Evolutionary conservation across 2,329 filamentous ascomycete genomes (phyloP).

Genomic region (Pseudopyricularia javanii): DNA sequence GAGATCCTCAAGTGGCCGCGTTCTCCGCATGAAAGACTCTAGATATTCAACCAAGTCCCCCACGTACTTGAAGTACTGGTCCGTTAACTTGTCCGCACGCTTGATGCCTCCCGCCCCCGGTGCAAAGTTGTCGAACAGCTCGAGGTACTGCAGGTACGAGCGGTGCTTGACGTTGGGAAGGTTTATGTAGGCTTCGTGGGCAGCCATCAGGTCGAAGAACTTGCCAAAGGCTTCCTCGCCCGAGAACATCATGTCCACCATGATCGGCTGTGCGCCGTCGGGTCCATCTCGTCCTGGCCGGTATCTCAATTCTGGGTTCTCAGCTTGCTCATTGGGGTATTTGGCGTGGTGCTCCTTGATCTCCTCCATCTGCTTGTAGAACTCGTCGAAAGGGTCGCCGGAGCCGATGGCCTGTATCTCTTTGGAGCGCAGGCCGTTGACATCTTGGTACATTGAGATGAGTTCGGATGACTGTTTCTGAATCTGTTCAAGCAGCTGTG

Average conservation of each 20-base stretch:
- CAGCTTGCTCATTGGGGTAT: constrained; percentile 89
- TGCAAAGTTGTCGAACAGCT: constrained; percentile 78
- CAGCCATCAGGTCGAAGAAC: constrained; percentile 76
- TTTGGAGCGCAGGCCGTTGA: constrained; percentile 54
- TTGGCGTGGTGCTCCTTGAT: constrained; percentile 81
- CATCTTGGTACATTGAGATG: constrained; percentile 74
- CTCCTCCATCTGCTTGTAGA: constrained; percentile 71
- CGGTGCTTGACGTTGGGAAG: constrained; percentile 74
- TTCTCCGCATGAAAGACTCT: constrained; percentile 76
- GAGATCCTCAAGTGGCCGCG: constrained; percentile 73
- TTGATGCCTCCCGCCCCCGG: constrained; percentile 63
- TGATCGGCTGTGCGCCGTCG: constrained; percentile 45
- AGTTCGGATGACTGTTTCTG: constrained; percentile 74
- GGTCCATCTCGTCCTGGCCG: constrained; percentile 45
- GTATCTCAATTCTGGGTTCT: constrained; percentile 90
- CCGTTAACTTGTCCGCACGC: constrained; percentile 74
- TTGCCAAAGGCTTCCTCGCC: constrained; percentile 90
- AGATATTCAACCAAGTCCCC: constrained; percentile 70
- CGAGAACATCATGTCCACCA: constrained; percentile 86
- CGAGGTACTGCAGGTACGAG: constrained; percentile 86
- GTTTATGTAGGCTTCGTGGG: constrained; percentile 85
- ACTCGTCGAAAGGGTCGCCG: constrained; percentile 80
- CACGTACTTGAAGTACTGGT: constrained; percentile 85
- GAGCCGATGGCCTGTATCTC: constrained; percentile 77
- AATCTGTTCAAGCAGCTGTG: constrained; percentile 76